Conservation (phyloP, 768 basidiomycete species). For the Rhodosporidiobolus odoratus region DNA sequence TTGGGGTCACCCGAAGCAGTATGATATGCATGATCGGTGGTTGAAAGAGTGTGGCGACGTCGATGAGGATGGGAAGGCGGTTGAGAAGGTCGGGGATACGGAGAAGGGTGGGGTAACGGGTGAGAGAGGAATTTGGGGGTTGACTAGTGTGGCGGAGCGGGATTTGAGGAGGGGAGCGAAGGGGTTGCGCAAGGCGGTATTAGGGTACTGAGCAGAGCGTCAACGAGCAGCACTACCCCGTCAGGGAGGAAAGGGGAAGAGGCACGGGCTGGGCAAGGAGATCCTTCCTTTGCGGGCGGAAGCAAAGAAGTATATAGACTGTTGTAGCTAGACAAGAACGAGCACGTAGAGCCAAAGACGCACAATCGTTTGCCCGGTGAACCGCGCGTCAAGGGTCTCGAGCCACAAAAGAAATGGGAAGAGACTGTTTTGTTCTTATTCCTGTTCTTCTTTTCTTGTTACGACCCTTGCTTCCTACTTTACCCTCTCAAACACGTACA, state of each 20-base stretch:
- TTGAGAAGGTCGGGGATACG: neutral
- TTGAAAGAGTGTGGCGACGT: constrained; percentile 25
- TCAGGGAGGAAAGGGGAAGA: too few species aligned
- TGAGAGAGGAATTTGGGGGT: constrained; percentile 3
- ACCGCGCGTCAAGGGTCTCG: too few species aligned
- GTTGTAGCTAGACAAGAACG: too few species aligned
- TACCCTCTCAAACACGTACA: constrained; percentile 80
- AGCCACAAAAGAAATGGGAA: too few species aligned
- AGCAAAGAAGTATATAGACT: too few species aligned
- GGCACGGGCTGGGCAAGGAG: too few species aligned
- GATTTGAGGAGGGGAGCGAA: constrained; percentile 27
- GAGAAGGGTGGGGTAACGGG: constrained; percentile 11
- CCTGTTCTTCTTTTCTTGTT: neutral
- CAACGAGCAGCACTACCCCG: too few species aligned
- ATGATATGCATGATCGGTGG: constrained; percentile 30
- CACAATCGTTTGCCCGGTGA: too few species aligned
- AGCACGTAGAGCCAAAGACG: too few species aligned
- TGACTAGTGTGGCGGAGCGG: constrained; percentile 22
- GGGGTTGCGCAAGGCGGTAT: constrained; percentile 24
- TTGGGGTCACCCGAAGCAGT: constrained; percentile 21
- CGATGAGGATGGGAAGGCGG: neutral
- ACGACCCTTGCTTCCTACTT: neutral
- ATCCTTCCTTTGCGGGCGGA: too few species aligned
- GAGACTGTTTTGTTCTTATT: too few species aligned
- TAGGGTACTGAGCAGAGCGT: too few species aligned